Base-by-base conservation (phyloP, 768 basidiomycete genomes). In the Neoboletus magnificus region DNA sequence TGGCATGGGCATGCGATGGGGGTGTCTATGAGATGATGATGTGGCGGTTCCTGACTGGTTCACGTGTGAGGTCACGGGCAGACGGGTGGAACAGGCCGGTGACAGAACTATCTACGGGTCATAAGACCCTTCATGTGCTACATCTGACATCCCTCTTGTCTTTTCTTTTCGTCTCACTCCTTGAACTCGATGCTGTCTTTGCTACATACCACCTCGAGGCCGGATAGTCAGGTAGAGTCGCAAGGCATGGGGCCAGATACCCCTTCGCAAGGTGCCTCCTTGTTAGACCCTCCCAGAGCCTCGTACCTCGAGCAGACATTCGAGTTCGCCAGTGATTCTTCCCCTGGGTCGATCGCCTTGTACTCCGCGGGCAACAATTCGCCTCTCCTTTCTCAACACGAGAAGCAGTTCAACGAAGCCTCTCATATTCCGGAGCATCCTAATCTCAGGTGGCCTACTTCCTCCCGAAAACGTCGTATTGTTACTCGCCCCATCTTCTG, bases 241-340 rank as follows among this genome's bases (percentile, higher is more conserved):
- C 55, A 45, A 33, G 32, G 15, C 22, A 61, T 51, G 12, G 54
- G 39, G 11, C 48, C 56, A 6, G 60, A 53, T 48, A 60, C 54
- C 30, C 59, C 64, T 40, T 27, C 50, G 1, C 50, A 54, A 27
- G 56, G 56, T 3, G 5, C 35, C 42, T 43, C 15, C 47, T 6
- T 46, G 3, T 25, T 64, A 1, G 52, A 33, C 35, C 69, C 58
- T 15, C 70, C 66, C 4, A 64, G 68, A 46, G 64, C 59, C 25
- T 70, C 64, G 7, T 72, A 64, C 27, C 48, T 70, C n/a, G 66
- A 58, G 6, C 58, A 66, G 33, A 59, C 54, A 22, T 56, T 54
- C 22, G 65, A 70, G 23, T 47, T 54, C 11, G 32, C 51, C 30
- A 57, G 50, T 18, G 32, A 43, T n/a, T 66, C 62, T 35, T 62